Conservation (phyloP, 768 basidiomycete species). For the Asterophora parasitica region DNA sequence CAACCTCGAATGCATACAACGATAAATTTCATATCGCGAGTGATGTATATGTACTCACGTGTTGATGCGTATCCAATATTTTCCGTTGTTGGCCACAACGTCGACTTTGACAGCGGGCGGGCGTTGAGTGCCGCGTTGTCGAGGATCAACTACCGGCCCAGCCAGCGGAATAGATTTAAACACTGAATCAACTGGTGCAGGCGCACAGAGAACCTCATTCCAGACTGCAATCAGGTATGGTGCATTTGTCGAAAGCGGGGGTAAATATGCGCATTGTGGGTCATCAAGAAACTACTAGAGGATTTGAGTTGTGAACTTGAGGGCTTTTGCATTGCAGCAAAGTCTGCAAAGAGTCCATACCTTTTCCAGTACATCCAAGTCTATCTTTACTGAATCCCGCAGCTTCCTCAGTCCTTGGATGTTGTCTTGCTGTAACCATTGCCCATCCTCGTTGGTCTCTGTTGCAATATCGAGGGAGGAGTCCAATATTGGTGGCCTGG, state of each 20-base stretch:
- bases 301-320: constrained; percentile 12
- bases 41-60: constrained; percentile 50
- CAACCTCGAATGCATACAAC: background rate
- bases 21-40: background rate
- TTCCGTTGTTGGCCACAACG: constrained; percentile 70
- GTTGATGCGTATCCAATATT: constrained; percentile 80
- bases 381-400: constrained; percentile 39
- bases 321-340: background rate
- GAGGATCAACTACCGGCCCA: constrained; percentile 11
- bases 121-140: constrained; percentile 21
- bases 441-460: constrained; percentile 32
- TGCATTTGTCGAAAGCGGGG: constrained; percentile 67
- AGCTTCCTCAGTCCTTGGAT: constrained; percentile 44
- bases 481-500: constrained; percentile 41
- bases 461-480: constrained; percentile 32
- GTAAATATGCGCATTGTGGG: constrained; percentile 38
- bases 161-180: constrained; percentile 46
- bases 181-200: constrained; percentile 51
- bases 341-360: constrained; percentile 21
- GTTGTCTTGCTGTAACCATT: constrained; percentile 38
- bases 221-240: constrained; percentile 79
- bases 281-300: constrained; percentile 61
- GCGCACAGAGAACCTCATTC: constrained; percentile 67
- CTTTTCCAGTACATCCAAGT: constrained; percentile 42
- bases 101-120: constrained; percentile 65